These are phyloP conservation scores for Mycena haematopus DNA, from an alignment of 768 basidiomycete genomes.

Conservation along the genomic window DNA sequence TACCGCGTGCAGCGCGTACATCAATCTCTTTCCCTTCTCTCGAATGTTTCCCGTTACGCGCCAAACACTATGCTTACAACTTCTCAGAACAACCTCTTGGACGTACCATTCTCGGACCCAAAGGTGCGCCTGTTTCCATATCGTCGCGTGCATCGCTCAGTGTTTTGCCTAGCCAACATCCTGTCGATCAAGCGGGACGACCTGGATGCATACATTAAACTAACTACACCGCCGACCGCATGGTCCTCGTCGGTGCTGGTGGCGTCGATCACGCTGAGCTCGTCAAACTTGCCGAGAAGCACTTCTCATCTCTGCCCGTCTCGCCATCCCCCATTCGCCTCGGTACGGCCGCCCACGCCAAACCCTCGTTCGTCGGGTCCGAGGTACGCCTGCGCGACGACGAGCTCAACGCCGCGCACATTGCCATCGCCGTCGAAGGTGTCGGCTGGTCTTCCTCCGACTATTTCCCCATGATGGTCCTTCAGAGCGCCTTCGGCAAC, in stretches of 20 bases:
- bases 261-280: conserved; percentile 92
- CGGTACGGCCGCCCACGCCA: conserved; percentile 77
- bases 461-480: conserved; percentile 99
- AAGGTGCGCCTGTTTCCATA: conserved; percentile 38
- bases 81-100: conserved; percentile 88
- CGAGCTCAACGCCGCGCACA: conserved; percentile 84
- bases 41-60: too few relatives aligned
- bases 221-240: conserved; percentile 98
- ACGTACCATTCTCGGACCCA: conserved; percentile 96
- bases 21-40: neutral
- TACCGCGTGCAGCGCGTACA: too few relatives aligned
- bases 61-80: conserved; percentile 11
- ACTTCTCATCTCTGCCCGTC: conserved; percentile 89
- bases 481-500: conserved; percentile 98
- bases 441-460: conserved; percentile 98
- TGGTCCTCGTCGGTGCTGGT: conserved; percentile 97
- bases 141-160: neutral
- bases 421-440: conserved; percentile 97
- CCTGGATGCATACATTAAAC: conserved; percentile 89
- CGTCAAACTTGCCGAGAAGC: conserved; percentile 92
- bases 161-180: conserved; percentile 68
- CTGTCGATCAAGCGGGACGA: conserved; percentile 93
- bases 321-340: conserved; percentile 90
- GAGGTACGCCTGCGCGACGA: conserved; percentile 97
- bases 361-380: conserved; percentile 87